A percentile compares a stretch with the other conserved stretches of the same genome.
Evolutionary conservation across 2,329 filamentous ascomycete species (phyloP).

Genomic region (Arthrobotrys iridis): DNA sequence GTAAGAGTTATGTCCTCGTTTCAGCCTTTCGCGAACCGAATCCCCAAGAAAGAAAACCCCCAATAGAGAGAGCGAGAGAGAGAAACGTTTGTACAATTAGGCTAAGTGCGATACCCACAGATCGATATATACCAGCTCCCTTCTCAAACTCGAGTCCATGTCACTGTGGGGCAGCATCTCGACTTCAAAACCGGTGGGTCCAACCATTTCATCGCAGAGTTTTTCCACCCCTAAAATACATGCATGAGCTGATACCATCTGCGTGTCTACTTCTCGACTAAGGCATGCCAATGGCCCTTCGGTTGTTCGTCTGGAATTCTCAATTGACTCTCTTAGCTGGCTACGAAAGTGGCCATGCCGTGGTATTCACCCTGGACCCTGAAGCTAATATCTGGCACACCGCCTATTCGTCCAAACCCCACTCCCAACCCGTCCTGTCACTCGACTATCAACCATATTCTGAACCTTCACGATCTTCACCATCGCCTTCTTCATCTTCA

Average conservation of each 20-base stretch:
- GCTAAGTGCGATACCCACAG: slow-evolving; percentile 56
- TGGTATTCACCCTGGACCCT: slow-evolving; percentile 66
- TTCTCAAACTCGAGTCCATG: slow-evolving; percentile 74
- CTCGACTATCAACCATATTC: slow-evolving; percentile 65
- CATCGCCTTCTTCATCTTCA: too few relatives aligned
- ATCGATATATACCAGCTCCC: slow-evolving; percentile 88
- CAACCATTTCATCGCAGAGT: too few relatives aligned
- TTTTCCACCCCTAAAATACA: neutral
- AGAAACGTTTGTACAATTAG: too few relatives aligned
- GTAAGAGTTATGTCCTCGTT: slow-evolving; percentile 65
- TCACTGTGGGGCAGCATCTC: slow-evolving; percentile 64
- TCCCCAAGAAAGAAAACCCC: too few relatives aligned
- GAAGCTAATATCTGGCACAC: slow-evolving; percentile 65
- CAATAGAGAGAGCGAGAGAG: too few relatives aligned
- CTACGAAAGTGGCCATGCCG: slow-evolving; percentile 84
- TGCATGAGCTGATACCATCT: too few relatives aligned
- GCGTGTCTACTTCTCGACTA: slow-evolving; percentile 56
- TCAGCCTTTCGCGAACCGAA: neutral
- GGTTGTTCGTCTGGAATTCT: slow-evolving; percentile 67
- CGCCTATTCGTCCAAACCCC: slow-evolving; percentile 73
- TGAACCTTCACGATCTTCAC: slow-evolving; percentile 61
- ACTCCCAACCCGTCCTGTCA: slow-evolving; percentile 84
- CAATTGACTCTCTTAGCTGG: slow-evolving; percentile 72
- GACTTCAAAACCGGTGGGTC: slow-evolving; percentile 63
- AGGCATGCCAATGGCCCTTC: slow-evolving; percentile 90